These are phyloP conservation scores for Anethum foeniculum DNA, from an alignment of 140 eudicot species.

Conservation along the genomic window DNA sequence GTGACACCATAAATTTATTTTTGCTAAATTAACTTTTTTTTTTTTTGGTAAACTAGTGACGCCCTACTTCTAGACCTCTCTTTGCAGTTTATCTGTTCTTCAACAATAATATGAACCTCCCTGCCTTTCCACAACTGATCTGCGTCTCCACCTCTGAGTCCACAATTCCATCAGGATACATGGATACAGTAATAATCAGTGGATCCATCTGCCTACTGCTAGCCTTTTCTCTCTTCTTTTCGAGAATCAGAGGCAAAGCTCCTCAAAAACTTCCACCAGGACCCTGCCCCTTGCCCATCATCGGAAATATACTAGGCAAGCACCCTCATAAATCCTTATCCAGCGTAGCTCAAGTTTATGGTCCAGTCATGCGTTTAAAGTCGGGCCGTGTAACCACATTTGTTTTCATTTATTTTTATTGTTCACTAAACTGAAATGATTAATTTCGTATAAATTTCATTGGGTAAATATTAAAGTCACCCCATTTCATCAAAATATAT, in stretches of 20 bases:
- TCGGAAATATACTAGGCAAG: conserved; percentile 3
- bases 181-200: not conserved
- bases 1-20: not conserved
- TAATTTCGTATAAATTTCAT: too few relatives aligned
- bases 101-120: not conserved
- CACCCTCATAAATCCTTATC: not conserved
- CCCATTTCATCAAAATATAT: too few relatives aligned
- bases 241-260: not conserved
- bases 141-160: not conserved
- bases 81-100: not conserved
- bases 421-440: too few relatives aligned
- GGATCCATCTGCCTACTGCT: not conserved
- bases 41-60: too few relatives aligned
- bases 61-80: not conserved
- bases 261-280: not conserved
- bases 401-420: too few relatives aligned
- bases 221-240: not conserved
- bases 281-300: conserved; percentile 3
- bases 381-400: not conserved
- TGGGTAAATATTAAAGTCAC: too few relatives aligned
- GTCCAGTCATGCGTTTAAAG: not conserved
- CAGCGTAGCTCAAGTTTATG: not conserved
- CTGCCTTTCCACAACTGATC: not conserved
- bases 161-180: not conserved
- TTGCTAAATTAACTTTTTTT: too few relatives aligned